Evolutionary conservation across 2,329 filamentous ascomycete genomes (phyloP), one percentile per base, ranked within the genome.

Genomic region (Penicillium nordicum): DNA sequence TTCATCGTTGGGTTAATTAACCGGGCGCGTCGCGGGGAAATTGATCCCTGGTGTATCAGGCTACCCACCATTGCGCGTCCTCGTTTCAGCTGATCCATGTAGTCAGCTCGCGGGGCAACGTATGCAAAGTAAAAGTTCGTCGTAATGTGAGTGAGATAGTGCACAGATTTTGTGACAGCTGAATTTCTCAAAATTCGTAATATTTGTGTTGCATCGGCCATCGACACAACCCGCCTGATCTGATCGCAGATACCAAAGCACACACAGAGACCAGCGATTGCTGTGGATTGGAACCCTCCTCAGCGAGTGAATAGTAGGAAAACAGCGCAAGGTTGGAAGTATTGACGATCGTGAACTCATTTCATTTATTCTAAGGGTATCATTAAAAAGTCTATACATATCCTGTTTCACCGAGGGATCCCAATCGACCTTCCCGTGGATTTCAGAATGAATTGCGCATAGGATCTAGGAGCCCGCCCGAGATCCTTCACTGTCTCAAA

Each of bases 351-450:
- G 38, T 42, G 21, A 57, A 49, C 18, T 57, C 55, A 30, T 54
- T 47, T 49, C 43, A 54, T 49, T 43, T 44, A 48, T 14, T 53
- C 32, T 54, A 57, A 30, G 50, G 55, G 55, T 57, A 54, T 57
- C 55, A 54, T 43, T 54, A 34, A 51, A 51, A 52, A 42, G 8
- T 57, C 50, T 57, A 49, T 44, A 29, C 16, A 50, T n/a, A 43
- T 48, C 16, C 29, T 23, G 14, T 5, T 32, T 23, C 27, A 40
- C 43, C 18, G 16, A 44, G 34, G 38, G 25, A 47, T 34, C 38
- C 38, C 11, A 44, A 23, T 40, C 18, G 16, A 50, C 16, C 16
- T 27, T 21, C 8, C 30, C 14, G 27, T 16, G 29, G 23, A n/a
- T 16, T 34, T 32, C 14, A 21, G 12, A 40, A 32, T 5, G 30